Evolutionary conservation across 768 basidiomycete genomes (phyloP).

Genomic region (Agaricus blazei): DNA sequence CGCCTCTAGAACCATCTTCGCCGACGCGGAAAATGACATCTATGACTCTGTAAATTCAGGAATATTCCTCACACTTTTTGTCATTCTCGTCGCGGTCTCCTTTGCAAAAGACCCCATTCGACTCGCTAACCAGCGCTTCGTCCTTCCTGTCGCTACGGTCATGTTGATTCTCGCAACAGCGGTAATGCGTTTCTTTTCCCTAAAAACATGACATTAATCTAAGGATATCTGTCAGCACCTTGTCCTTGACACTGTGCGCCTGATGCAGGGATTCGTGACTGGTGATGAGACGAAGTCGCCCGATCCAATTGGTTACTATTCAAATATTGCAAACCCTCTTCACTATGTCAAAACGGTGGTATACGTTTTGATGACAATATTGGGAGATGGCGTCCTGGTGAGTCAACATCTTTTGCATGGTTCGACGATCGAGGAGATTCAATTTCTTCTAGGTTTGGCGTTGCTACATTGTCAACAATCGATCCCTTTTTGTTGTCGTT

Average conservation of each 20-base stretch:
- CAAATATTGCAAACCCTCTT: not conserved
- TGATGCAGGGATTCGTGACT: not conserved
- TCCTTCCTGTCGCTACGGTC: slow-evolving; percentile 1
- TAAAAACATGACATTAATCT: no score
- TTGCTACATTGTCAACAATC: not conserved
- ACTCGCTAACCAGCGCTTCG: slow-evolving; percentile 2
- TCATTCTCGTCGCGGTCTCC: slow-evolving; percentile 1
- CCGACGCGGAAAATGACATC: not conserved
- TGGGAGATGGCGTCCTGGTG: slow-evolving; percentile 4
- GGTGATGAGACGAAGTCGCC: not conserved
- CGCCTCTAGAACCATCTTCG: not conserved
- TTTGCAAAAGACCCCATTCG: not conserved
- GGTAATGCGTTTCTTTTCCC: not conserved
- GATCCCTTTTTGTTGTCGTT: not conserved
- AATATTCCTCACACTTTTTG: slow-evolving; percentile 3
- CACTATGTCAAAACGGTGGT: not conserved
- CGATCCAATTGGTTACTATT: not conserved
- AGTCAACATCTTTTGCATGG: not conserved
- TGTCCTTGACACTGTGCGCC: not conserved
- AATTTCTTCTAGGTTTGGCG: not conserved
- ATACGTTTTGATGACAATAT: not conserved
- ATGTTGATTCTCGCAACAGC: slow-evolving; percentile 2
- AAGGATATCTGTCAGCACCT: not conserved
- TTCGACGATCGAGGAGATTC: not conserved
- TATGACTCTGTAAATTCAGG: not conserved